Evolutionary conservation across 2,329 filamentous ascomycete genomes (phyloP).

Genomic region (Aureobasidium sp.): DNA sequence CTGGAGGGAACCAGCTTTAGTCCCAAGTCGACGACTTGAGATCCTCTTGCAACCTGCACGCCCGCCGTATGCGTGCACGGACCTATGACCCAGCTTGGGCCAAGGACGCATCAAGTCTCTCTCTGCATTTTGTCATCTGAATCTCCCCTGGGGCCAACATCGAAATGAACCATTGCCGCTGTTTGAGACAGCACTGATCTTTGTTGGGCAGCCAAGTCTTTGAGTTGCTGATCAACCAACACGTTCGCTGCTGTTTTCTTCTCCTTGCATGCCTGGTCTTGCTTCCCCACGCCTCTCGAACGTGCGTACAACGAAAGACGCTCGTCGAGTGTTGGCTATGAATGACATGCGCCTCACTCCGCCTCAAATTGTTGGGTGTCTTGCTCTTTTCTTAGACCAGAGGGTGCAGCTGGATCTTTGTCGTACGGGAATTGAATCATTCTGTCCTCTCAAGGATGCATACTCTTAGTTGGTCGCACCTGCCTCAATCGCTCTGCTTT

Average conservation of each 20-base stretch:
- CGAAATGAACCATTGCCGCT: neutral
- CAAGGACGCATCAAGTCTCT: neutral
- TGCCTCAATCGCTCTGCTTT: neutral
- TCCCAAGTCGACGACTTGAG: neutral
- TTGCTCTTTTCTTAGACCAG: conserved; percentile 1
- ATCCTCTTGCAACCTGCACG: neutral
- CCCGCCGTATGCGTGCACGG: neutral
- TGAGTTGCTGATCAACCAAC: neutral
- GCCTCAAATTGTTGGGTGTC: neutral
- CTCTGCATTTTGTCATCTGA: neutral
- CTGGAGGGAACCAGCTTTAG: neutral
- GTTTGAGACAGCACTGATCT: neutral
- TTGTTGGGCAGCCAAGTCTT: neutral
- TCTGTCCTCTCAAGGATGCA: neutral
- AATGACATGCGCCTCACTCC: neutral
- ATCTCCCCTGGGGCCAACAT: neutral
- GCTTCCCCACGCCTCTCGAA: neutral
- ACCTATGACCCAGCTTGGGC: neutral
- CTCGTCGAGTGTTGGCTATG: neutral
- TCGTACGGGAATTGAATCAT: neutral
- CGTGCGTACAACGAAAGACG: neutral
- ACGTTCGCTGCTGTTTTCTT: neutral
- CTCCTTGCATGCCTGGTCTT: neutral
- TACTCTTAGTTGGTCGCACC: neutral
- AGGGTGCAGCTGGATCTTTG: neutral